Evolutionary conservation across 192 early-diverging fungal genomes (phyloP).

Genomic region (Coemansia sp.): DNA sequence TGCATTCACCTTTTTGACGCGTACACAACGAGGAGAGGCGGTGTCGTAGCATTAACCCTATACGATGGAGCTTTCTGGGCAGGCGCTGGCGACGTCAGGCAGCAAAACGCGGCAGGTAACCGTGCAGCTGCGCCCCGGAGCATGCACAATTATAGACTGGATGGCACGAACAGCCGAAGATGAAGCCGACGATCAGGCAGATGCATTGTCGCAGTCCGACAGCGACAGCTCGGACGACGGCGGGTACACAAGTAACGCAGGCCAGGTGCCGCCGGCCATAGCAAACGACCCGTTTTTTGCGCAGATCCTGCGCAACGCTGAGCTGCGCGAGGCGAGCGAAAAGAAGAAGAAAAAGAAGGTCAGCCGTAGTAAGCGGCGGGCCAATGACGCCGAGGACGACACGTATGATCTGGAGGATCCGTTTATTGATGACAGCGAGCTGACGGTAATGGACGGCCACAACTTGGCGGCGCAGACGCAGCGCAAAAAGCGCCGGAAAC

Average conservation of each 20-base stretch:
- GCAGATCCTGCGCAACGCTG: slow-evolving; percentile 42
- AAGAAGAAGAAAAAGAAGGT: slow-evolving; percentile 14
- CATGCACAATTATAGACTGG: slow-evolving; percentile 52
- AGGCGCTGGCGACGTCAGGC: slow-evolving; percentile 19
- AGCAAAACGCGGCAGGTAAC: slow-evolving; percentile 36
- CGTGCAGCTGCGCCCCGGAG: slow-evolving; percentile 38
- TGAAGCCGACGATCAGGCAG: slow-evolving; percentile 12
- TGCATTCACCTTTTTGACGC: background rate
- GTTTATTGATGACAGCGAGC: slow-evolving; percentile 56
- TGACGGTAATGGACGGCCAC: slow-evolving; percentile 52
- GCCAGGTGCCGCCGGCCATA: slow-evolving; percentile 50
- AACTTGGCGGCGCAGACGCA: slow-evolving; percentile 24
- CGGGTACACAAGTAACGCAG: slow-evolving; percentile 41
- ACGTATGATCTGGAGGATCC: slow-evolving; percentile 55
- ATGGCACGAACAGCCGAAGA: slow-evolving; percentile 17
- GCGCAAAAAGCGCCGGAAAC: slow-evolving; percentile 51
- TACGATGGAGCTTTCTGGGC: slow-evolving; percentile 38
- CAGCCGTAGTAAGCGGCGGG: slow-evolving; percentile 16
- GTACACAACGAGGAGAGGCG: background rate
- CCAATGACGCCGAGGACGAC: slow-evolving; percentile 40
- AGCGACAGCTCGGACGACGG: slow-evolving; percentile 33
- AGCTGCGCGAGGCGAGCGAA: slow-evolving; percentile 35
- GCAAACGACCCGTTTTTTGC: slow-evolving; percentile 56
- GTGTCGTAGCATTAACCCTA: background rate
- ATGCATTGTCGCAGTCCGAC: slow-evolving; percentile 19